Base-by-base conservation (phyloP, 2,329 filamentous ascomycete genomes). In the Dactylonectria estremocensis region DNA sequence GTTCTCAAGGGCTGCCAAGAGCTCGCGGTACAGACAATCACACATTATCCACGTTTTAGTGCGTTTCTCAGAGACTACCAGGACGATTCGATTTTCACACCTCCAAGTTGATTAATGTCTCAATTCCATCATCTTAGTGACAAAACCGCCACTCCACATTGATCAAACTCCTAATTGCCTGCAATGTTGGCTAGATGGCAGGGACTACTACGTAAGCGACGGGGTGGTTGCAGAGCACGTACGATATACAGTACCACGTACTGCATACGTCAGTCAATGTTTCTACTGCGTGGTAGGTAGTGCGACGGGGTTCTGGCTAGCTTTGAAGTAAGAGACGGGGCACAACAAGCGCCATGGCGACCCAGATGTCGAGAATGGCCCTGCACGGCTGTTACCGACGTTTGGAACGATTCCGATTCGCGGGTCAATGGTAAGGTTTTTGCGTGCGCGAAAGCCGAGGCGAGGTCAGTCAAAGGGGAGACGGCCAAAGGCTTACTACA, bases 341-440 rank as follows among this genome's bases (percentile, higher is more conserved):
- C 40, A 46, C 61, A 52, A 46, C 48, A 45, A 58, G 63, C 52
- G 45, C n/a, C 63, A 72, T 43, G 52, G 52, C 60, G 59, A 53
- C 58, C 46, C 28, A 68, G 60, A 72, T 50, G 66, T 60, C 43
- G 66, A 60, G 55, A 61, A 64, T 59, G 59, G 65, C 46, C 33
- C 62, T 66, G 64, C 64, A 60, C 71, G 67, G 65, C 31, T 58
- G 55, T 35, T 56, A 61, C 53, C 46, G 63, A 71, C 61, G 57
- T 62, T 73, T 55, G 74, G 70, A 74, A 66, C 61, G 43, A 52
- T 73, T 76, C 73, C 72, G 72, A 74, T 76, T 72, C 71, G 72
- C 63, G 70, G 69, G 73, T 74, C 65, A 60, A 46, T 61, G 31
- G 53, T 71, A 68, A 69, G 64, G 61, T 65, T 71, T 61, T 49